Evolutionary conservation across 23 red algal species (phyloP).

Genomic region (Gracilaria domingensis): DNA sequence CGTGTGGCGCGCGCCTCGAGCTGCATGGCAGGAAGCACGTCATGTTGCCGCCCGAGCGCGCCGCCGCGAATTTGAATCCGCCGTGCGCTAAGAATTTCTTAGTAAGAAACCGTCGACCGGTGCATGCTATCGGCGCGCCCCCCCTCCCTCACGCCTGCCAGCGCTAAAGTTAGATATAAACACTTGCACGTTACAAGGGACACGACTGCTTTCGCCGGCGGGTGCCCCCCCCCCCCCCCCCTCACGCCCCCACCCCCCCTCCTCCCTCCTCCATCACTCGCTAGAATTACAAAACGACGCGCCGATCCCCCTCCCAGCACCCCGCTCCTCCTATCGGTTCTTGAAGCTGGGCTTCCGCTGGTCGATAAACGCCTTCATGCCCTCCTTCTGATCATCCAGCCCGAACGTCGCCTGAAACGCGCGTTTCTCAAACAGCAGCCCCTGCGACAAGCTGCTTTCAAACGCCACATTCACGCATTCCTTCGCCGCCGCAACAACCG

Average conservation of each 20-base stretch:
- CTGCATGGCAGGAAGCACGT: not conserved
- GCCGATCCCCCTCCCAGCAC: not conserved
- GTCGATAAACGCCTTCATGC: constrained; percentile 96
- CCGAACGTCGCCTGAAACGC: constrained; percentile 89
- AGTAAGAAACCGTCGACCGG: too few relatives aligned
- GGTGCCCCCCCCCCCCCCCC: too few relatives aligned
- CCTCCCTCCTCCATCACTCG: too few relatives aligned
- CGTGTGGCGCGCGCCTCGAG: not conserved
- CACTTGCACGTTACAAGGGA: too few relatives aligned
- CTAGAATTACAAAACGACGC: not conserved
- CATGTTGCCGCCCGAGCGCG: too few relatives aligned
- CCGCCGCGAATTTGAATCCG: too few relatives aligned
- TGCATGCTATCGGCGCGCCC: too few relatives aligned
- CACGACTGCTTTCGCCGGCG: too few relatives aligned
- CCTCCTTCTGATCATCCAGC: constrained; percentile 94
- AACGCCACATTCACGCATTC: constrained; percentile 89
- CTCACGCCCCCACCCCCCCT: too few relatives aligned
- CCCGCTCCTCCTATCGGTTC: constrained; percentile 33
- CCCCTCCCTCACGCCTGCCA: too few relatives aligned
- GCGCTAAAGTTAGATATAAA: too few relatives aligned
- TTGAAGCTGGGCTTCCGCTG: constrained; percentile 65
- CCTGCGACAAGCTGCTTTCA: constrained; percentile 61
- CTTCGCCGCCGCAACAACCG: constrained; percentile 89
- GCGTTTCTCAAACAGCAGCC: constrained; percentile 83
- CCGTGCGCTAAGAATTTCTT: too few relatives aligned